Evolutionary conservation across 176 grass and related monocot species (phyloP).

Genomic region (Paspalum notatum): DNA sequence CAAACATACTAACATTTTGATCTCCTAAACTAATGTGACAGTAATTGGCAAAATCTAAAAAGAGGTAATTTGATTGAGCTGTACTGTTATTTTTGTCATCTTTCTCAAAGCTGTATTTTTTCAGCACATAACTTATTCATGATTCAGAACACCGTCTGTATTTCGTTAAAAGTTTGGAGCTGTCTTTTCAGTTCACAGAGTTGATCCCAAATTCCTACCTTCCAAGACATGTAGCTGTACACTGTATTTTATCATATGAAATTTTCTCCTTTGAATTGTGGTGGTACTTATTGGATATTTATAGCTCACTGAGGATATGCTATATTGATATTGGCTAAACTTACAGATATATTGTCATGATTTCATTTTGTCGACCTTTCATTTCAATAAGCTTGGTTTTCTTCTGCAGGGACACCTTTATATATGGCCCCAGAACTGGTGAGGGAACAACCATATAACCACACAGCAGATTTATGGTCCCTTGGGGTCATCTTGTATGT

Average conservation of each 20-base stretch:
- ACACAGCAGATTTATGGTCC: constrained; percentile 96
- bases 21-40: not conserved
- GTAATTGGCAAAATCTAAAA: not conserved
- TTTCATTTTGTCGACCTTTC: constrained; percentile 3
- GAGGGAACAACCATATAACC: constrained; percentile 94
- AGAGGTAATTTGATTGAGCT: not conserved
- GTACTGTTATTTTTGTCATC: not conserved
- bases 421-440: constrained; percentile 99
- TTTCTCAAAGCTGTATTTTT: not conserved
- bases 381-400: constrained; percentile 40
- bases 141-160: not conserved
- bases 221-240: not conserved
- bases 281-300: not conserved
- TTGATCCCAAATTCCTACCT: constrained; percentile 17
- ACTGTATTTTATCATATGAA: not conserved
- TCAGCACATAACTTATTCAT: not conserved
- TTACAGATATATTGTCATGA: not conserved
- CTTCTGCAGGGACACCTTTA: constrained; percentile 76
- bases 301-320: constrained; percentile 24
- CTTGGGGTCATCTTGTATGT: constrained; percentile 98
- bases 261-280: constrained; percentile 20
- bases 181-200: not conserved
- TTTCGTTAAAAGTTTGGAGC: constrained; percentile 3
- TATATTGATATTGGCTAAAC: not conserved
- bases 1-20: not conserved